Evolutionary conservation across 164 flowering plant species (phyloP).

Genomic region (Akebia trifoliata): DNA sequence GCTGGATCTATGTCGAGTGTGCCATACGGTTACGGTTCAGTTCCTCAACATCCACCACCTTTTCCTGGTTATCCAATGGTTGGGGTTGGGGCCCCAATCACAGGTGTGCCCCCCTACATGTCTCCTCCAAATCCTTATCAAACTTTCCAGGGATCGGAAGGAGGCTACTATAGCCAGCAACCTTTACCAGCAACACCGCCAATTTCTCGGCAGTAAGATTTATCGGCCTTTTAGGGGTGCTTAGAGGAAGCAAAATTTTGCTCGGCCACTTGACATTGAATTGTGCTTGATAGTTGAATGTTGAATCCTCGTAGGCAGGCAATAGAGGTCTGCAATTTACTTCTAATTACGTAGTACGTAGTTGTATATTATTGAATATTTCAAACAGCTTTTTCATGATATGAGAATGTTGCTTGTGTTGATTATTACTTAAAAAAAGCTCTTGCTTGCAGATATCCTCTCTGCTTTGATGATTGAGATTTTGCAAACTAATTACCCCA

Average conservation of each 20-base stretch:
- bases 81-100: constrained; percentile 36
- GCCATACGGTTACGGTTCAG: constrained; percentile 43
- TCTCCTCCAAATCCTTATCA: constrained; percentile 51
- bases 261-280: not conserved
- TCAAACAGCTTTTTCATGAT: no score
- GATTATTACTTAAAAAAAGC: no score
- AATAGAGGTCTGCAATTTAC: no score
- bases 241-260: not conserved
- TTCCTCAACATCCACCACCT: constrained; percentile 34
- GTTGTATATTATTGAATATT: no score
- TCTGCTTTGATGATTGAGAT: no score
- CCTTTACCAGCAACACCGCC: constrained; percentile 67
- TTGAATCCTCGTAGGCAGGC: no score
- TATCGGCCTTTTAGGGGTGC: not conserved
- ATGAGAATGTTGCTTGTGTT: no score
- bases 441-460: no score
- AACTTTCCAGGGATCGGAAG: constrained; percentile 52
- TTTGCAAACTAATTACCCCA: no score
- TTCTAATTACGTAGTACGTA: no score
- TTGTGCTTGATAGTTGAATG: no score
- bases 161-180: constrained; percentile 54
- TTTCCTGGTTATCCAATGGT: no score
- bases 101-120: constrained; percentile 37
- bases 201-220: constrained; percentile 50
- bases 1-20: constrained; percentile 42